Evolutionary conservation across 1,284 basidiomycete species (phyloP), one percentile per base, ranked within the genome.

Genomic region (Leccinum insigne): DNA sequence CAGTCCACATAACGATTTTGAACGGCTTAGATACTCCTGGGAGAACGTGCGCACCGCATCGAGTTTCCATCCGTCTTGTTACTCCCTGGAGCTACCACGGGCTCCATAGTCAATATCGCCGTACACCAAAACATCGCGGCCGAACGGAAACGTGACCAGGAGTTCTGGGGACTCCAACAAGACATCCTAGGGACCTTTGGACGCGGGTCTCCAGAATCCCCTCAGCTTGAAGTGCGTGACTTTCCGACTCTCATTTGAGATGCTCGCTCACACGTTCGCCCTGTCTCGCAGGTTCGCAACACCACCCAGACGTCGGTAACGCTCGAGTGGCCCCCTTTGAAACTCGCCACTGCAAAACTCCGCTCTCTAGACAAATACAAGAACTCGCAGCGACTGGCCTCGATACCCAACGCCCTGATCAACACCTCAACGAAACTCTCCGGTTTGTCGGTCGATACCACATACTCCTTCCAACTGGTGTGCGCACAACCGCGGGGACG

Each of bases 61-160:
- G 96, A 98, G 78, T 98, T 98, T 77, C 96, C 96, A 1, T 98
- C 96, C 0, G 83, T 98, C 29, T 85, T 98, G 2, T 82, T 98
- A 11, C 96, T 95, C 2, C 92, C 95, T 0, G 95, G 95, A 16
- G 90, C 94, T 2, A 89, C 92, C 4, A 88, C 95, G 0, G 96
- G 96, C 9, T 97, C 95, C n/a, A 98, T 98, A 70, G 93, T 98
- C 71, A 97, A 95, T 74, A 98, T 98, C 76, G 90, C 94, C 0
- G 77, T 98, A 14, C 86, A 93, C 69, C 88, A 95, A 68, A 97
- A 98, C 76, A 77, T 87, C 35, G 75, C 82, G 0, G 95, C 96
- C 68, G 96, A 98, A 78, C 86, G 90, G 72, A 85, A 87, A 69
- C 86, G 94, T 66, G 90, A 94, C 69, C 78, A 82, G 4, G 89